Conservation (phyloP, 257 asterid genomes). For the Oldenlandia corymbosa region DNA sequence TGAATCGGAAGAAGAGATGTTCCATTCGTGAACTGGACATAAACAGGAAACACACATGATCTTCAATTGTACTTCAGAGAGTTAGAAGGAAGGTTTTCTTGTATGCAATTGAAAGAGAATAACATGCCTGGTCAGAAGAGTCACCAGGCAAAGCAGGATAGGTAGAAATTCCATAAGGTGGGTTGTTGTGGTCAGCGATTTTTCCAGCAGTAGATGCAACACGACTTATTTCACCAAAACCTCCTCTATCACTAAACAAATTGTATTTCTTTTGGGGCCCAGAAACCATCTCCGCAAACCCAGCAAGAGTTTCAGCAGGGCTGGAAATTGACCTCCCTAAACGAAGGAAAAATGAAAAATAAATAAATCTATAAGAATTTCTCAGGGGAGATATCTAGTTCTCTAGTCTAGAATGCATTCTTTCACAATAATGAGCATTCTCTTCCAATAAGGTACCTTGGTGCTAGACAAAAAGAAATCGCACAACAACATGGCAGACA, state of each 20-base stretch:
- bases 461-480: neutral
- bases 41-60: slow-evolving; percentile 1
- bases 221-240: slow-evolving; percentile 72
- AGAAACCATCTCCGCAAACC: slow-evolving; percentile 47
- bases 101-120: neutral
- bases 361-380: neutral
- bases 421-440: neutral
- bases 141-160: slow-evolving; percentile 68
- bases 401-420: neutral
- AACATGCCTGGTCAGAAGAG: slow-evolving; percentile 58
- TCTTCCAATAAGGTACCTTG: neutral
- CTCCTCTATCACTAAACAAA: slow-evolving; percentile 74
- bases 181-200: slow-evolving; percentile 52
- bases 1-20: slow-evolving; percentile 58
- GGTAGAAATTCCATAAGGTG: slow-evolving; percentile 54
- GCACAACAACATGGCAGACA: neutral
- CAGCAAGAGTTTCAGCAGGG: slow-evolving; percentile 30
- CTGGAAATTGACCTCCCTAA: slow-evolving; percentile 45
- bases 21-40: slow-evolving; percentile 51
- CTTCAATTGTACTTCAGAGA: neutral
- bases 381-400: neutral
- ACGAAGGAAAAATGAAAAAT: slow-evolving; percentile 16
- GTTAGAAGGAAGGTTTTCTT: neutral
- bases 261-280: slow-evolving; percentile 50
- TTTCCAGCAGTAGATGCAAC: slow-evolving; percentile 71